A percentile compares a stretch with the other conserved stretches of the same genome.
Conservation (phyloP, 2,329 filamentous ascomycete genomes). For the Fusarium pseudoanthophilum region DNA sequence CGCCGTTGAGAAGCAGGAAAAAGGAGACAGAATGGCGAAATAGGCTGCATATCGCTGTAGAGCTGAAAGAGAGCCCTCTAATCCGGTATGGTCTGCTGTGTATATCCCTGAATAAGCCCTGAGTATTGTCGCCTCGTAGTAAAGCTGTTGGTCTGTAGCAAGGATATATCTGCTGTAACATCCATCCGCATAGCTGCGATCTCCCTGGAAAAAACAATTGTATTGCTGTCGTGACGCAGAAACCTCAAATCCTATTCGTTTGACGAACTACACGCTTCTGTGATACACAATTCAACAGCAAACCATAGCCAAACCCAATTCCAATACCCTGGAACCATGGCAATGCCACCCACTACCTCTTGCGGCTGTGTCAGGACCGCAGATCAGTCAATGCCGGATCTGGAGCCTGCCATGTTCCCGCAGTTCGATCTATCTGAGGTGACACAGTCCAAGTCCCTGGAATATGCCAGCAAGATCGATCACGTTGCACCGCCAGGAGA, state of each 20-base stretch:
- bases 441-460: background rate
- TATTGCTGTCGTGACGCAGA: conserved; percentile 2
- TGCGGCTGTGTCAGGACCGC: conserved; percentile 15
- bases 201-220: background rate
- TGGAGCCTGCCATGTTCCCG: conserved; percentile 36
- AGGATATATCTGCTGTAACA: conserved; percentile 28
- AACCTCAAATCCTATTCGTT: background rate
- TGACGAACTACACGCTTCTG: background rate
- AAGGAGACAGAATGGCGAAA: background rate
- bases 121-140: background rate
- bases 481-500: background rate
- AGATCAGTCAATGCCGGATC: conserved; percentile 11
- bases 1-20: background rate
- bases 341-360: conserved; percentile 10
- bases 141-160: background rate
- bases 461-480: background rate
- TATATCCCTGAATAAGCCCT: background rate
- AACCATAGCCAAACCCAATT: background rate
- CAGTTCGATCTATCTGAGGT: conserved; percentile 32
- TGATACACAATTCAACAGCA: background rate
- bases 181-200: background rate
- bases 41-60: background rate
- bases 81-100: background rate
- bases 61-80: background rate
- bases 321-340: conserved; percentile 5